Percentiles rank a stretch among this genome's conserved stretches.
Conservation (phyloP, 352 stramenopile genomes). For the Pythium periplocum region DNA sequence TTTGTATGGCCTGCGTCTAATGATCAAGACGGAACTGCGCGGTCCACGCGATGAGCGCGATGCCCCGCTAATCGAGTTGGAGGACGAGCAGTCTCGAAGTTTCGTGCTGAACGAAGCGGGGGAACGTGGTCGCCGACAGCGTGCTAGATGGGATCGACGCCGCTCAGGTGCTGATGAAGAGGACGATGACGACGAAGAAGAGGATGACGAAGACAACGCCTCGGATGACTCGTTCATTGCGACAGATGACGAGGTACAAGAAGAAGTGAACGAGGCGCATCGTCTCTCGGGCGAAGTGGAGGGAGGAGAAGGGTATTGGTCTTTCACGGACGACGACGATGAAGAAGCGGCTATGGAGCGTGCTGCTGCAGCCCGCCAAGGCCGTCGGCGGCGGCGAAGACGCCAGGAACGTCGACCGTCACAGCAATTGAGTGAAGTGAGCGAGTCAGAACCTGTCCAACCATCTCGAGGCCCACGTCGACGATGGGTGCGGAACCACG, state of each 20-base stretch:
- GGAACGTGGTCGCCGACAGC: slow-evolving; percentile 8
- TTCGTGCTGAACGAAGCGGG: slow-evolving; percentile 13
- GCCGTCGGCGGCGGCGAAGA: no score
- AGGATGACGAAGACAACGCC: slow-evolving; percentile 8
- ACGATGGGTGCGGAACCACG: no score
- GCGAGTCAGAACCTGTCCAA: no score
- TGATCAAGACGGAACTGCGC: slow-evolving; percentile 42
- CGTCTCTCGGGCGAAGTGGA: no score
- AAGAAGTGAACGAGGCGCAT: no score
- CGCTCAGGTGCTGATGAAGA: slow-evolving; percentile 23
- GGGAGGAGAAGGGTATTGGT: no score
- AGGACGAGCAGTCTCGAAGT: neutral
- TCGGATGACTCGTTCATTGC: neutral
- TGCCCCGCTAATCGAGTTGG: slow-evolving; percentile 13
- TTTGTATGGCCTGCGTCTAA: slow-evolving; percentile 50
- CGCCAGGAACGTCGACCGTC: no score
- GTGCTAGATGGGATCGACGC: slow-evolving; percentile 7
- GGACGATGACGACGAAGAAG: slow-evolving; percentile 14
- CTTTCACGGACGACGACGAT: no score
- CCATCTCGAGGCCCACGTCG: no score
- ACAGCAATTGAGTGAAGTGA: no score
- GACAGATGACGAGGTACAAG: neutral
- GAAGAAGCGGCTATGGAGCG: no score
- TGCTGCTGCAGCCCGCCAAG: no score
- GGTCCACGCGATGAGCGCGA: slow-evolving; percentile 42